Evolutionary conservation across 441 rosid species (phyloP), one percentile per base, ranked within the genome.

Genomic region (Populus hybrid): DNA sequence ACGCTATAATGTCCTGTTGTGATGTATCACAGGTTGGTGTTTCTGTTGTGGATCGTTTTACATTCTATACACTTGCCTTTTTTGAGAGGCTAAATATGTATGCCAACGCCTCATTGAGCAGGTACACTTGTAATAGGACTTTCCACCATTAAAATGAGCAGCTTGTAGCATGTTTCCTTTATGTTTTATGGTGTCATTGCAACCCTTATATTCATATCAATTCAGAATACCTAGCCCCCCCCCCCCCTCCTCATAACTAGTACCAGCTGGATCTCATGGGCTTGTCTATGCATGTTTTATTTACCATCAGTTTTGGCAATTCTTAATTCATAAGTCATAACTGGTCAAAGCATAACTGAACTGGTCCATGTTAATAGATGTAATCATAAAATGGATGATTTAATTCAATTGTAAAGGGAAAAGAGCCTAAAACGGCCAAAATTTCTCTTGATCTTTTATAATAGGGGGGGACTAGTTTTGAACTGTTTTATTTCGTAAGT

Each of bases 31-130:
- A 96, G 99, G 93, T 96, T 81, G 99, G 98, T 78, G 98, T 93
- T 26, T 96, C 98, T 57, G 98, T 96, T 50, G 99, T 94, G 81
- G 99, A 96, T 77, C 94, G 95, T 74, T 96, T 96, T 86, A 94
- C 97, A 23, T 96, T 85, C 88, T 93, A 93, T 85, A 96, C 99
- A 70, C 96, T 94, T 79, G 95, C 96, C 14, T 96, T 92, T 85
- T 96, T 96, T 81, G 99, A 93, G 87, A 92, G 87, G 86, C 87
- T 94, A 86, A 91, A 87, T 83, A 94, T 96, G 73, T 93, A 94
- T 68, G 95, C 86, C 87, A 93, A 92, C 84, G 96, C 94, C 72
- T 93, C 99, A 82, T 83, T 96, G 86, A 88, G 84, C 95, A 94
- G 98, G 98, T 94, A 89, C 35, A 10, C 66, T 16, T 42, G 67